Evolutionary conservation across 805 yeast species (phyloP).

Genomic region (Pichia insulana): DNA sequence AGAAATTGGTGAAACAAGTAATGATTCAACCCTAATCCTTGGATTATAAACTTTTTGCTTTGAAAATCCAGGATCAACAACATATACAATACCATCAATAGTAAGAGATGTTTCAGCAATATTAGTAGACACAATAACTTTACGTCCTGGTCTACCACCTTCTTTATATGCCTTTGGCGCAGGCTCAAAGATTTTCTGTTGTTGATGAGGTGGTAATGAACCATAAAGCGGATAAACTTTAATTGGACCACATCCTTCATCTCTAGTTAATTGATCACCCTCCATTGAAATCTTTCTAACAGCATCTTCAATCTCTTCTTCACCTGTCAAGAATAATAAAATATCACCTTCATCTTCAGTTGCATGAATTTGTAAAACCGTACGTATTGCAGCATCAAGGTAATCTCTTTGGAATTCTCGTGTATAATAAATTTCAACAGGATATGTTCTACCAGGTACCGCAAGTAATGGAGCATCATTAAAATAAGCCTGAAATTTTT

Average conservation of each 20-base stretch:
- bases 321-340: constrained; percentile 83
- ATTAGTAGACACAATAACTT: constrained; percentile 85
- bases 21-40: constrained; percentile 87
- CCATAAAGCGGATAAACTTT: constrained; percentile 92
- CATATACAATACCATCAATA: constrained; percentile 95
- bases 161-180: constrained; percentile 70
- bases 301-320: constrained; percentile 96
- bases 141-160: constrained; percentile 89
- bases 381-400: constrained; percentile 88
- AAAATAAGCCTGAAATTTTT: constrained; percentile 86
- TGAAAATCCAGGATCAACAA: constrained; percentile 94
- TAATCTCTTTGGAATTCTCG: constrained; percentile 95
- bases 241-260: constrained; percentile 83
- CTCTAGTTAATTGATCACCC: constrained; percentile 81
- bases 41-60: constrained; percentile 97
- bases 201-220: constrained; percentile 92
- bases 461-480: constrained; percentile 88
- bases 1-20: constrained; percentile 91
- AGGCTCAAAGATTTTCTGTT: constrained; percentile 85
- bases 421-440: constrained; percentile 93
- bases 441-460: constrained; percentile 96
- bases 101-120: constrained; percentile 98
- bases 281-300: constrained; percentile 82
- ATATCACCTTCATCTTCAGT: constrained; percentile 93
- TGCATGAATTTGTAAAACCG: constrained; percentile 93